Conservation (phyloP, 768 basidiomycete species). For the Phanerochaete sordida region DNA sequence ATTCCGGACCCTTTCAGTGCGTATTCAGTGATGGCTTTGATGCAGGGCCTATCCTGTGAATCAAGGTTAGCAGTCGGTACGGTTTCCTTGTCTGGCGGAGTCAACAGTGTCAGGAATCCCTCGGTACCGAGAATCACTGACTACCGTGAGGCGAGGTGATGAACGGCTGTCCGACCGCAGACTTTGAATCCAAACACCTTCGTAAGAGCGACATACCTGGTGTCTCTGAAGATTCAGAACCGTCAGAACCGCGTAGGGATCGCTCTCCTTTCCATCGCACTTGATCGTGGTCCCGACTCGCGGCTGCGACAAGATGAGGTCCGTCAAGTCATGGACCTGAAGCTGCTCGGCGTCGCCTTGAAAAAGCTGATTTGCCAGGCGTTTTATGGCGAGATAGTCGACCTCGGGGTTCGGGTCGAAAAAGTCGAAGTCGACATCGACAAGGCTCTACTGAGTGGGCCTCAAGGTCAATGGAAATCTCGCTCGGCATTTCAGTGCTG, state of each 20-base stretch:
- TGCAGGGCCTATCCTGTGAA: slow-evolving; percentile 63
- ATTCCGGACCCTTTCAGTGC: slow-evolving; percentile 55
- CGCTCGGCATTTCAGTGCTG: slow-evolving; percentile 23
- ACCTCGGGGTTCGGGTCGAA: slow-evolving; percentile 78
- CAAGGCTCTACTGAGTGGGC: slow-evolving; percentile 46
- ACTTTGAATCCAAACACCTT: neutral
- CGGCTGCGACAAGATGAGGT: slow-evolving; percentile 73
- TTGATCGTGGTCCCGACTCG: slow-evolving; percentile 87
- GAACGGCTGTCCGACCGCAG: too few relatives aligned
- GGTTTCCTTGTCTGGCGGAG: neutral
- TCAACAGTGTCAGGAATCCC: too few relatives aligned
- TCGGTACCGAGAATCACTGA: too few relatives aligned
- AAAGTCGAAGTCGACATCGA: slow-evolving; percentile 93
- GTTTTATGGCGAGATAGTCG: slow-evolving; percentile 86
- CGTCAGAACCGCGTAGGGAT: slow-evolving; percentile 86
- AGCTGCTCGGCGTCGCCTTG: slow-evolving; percentile 71
- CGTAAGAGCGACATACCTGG: slow-evolving; percentile 38
- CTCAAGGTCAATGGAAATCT: neutral
- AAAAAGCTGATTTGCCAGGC: slow-evolving; percentile 67
- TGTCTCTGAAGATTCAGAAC: slow-evolving; percentile 76
- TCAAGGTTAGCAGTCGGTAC: neutral
- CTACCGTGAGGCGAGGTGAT: too few relatives aligned
- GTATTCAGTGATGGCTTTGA: slow-evolving; percentile 71
- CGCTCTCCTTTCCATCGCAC: slow-evolving; percentile 84
- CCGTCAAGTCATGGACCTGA: slow-evolving; percentile 69